A percentile compares a stretch with the other conserved stretches of the same genome.
phyloP scores from a whole-genome alignment of 371 early-diverging fungal genomes.

The Coemansia sp. region DNA sequence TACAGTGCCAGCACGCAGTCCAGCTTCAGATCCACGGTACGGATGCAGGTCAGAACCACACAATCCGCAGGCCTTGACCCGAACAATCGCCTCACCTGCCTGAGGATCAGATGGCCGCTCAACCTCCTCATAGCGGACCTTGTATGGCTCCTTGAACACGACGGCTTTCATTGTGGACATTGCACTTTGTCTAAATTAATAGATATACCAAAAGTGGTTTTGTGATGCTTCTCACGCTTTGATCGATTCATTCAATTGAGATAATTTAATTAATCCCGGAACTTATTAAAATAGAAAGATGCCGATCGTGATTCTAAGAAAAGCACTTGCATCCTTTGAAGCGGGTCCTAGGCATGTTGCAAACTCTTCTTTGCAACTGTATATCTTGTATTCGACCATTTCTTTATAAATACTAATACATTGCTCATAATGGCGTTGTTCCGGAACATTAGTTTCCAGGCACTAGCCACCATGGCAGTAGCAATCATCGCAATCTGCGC shows the following conservation, averaged over 20 bases:
- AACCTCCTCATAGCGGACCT: slow-evolving; percentile 16
- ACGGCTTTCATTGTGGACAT: slow-evolving; percentile 24
- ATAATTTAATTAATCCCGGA: neutral
- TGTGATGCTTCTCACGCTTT: neutral
- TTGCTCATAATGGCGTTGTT: neutral
- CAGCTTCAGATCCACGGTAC: slow-evolving; percentile 32
- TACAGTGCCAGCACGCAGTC: slow-evolving; percentile 20
- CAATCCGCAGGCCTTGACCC: slow-evolving; percentile 38
- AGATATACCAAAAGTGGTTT: neutral
- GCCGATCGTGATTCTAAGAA: neutral
- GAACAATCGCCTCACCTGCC: slow-evolving; percentile 39
- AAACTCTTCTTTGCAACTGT: neutral
- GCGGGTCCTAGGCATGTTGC: neutral
- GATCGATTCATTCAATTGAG: neutral
- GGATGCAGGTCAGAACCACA: slow-evolving; percentile 42
- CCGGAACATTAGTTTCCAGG: neutral
- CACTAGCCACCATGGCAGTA: neutral
- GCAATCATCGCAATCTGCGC: neutral
- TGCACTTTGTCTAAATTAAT: neutral
- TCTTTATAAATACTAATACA: neutral
- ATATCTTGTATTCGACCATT: neutral
- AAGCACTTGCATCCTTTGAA: neutral
- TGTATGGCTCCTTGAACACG: slow-evolving; percentile 30
- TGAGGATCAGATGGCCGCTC: slow-evolving; percentile 22
- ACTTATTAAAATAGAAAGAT: neutral